Base-by-base conservation (phyloP, 2,329 filamentous ascomycete genomes). In the Epichloe elymi region DNA sequence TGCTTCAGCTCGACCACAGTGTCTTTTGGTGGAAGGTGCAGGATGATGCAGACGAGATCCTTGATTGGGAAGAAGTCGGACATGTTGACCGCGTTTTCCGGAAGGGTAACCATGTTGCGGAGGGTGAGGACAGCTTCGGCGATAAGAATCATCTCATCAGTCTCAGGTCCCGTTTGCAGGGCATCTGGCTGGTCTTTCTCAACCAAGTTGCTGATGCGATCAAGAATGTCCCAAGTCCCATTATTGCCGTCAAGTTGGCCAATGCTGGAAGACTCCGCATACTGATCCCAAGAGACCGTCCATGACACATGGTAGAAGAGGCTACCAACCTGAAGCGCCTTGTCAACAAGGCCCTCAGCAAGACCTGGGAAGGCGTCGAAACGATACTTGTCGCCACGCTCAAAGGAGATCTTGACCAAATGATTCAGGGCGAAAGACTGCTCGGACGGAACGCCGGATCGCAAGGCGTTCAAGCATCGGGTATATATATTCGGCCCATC, bases 401-500 rank as follows among this genome's bases (percentile, higher is more conserved):
- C 90, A 62, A 85, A 93, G 0, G 90, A 96, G 30, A 97, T 96
- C 64, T 95, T 95, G 53, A 97, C 89, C 4, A 97, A 71, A 60
- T 97, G 91, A 60, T 95, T 88, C 11, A 97, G 73, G 0, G 89
- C 91, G 67, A 94, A 97, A n/a, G 88, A 83, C 60, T 96, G 86
- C 63, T 98, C 91, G 12, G 83, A 78, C 3, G 78, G 78, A 26
- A 95, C 80, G 2, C 81, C 80, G 14, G 88, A 95, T 55, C 86
- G 85, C 26, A 98, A 71, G 4, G 90, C 84, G 58, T 90, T 83
- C 38, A 95, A 76, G 55, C 88, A 94, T 42, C 90, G 83, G 46
- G 91, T 84, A 63, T 96, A 97, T 56, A 96, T 95, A 62, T 94
- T 93, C 2, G 87, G 86, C 1, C 87, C 87, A 55, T 86, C 82